Evolutionary conservation across 345 rosid species (phyloP), one percentile per base, ranked within the genome.

Genomic region (Eucalyptus virginea): DNA sequence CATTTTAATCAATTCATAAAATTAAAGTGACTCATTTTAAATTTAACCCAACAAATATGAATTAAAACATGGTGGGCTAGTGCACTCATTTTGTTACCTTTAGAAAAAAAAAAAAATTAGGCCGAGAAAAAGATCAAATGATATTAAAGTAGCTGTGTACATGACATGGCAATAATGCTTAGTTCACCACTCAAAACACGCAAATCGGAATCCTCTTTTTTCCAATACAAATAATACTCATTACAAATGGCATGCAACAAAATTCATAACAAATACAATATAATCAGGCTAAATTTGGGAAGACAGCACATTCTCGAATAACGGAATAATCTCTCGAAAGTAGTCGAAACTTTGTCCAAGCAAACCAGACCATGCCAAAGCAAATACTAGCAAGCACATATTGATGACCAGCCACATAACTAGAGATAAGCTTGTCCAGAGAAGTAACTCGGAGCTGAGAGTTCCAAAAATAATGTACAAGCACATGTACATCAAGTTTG

Each of bases 291-390:
- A 54, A 54, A 54, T 11, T 60, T 28, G 4, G 17, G 11, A 54
- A 3, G 58, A 54, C 0, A 8, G 4, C n/a, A 6, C 69, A 13
- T 60, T 17, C 30, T 60, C 8, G 3, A 60, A 60, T 0, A 28
- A 12, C 1, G 7, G 32, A 62, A 62, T n/a, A 12, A 13, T 30
- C 17, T 28, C 34, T 62, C 2, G 8, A 12, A 28, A 60, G 11
- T 26, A 10, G 16, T 28, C 4, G 6, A 6, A 12, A 12, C 2
- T 30, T 60, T 28, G 15, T 7, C 4, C 4, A 0, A 60, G 67
- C 4, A 26, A 2, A 0, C 32, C 26, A 8, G 1, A 21, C 11
- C 1, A 3, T 60, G 67, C 8, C 8, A 1, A 62, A 6, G 9
- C 9, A 6, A 62, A 14, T 2, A 62, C 9, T 30, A 62, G 17